Evolutionary conservation across 352 stramenopile genomes (phyloP).

Genomic region (Phytophthora crassamura): DNA sequence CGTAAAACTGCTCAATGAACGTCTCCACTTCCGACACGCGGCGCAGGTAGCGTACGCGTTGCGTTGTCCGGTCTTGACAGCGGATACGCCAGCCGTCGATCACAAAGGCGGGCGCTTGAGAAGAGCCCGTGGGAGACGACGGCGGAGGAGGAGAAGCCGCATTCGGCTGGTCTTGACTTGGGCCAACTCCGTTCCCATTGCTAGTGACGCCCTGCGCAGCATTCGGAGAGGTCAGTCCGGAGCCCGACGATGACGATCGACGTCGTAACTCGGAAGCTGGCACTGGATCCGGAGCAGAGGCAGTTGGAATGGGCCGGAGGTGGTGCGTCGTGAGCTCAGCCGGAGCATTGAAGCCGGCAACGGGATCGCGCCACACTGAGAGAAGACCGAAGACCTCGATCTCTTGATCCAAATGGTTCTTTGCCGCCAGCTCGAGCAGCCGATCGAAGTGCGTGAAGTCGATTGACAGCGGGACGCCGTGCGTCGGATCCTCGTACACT

Average conservation of each 20-base stretch:
- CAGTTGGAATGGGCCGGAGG: conserved; percentile 31
- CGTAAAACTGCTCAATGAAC: conserved; percentile 73
- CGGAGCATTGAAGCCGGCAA: conserved; percentile 64
- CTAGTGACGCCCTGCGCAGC: conserved; percentile 10
- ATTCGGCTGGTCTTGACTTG: conserved; percentile 24
- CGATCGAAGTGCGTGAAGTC: conserved; percentile 79
- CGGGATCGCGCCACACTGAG: conserved; percentile 68
- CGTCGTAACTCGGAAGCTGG: conserved; percentile 23
- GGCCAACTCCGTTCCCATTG: conserved; percentile 7
- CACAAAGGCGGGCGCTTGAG: conserved; percentile 38
- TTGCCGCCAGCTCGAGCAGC: conserved; percentile 56
- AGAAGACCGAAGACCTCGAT: conserved; percentile 82
- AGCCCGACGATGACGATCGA: conserved; percentile 29
- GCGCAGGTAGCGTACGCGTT: conserved; percentile 66
- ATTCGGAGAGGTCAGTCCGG: conserved; percentile 23
- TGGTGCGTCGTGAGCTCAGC: conserved; percentile 47
- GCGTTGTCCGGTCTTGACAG: conserved; percentile 60
- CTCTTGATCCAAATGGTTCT: conserved; percentile 63
- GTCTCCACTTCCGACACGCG: conserved; percentile 61
- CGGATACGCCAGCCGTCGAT: conserved; percentile 79
- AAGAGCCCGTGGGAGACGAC: conserved; percentile 16
- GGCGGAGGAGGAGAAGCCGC: conserved; percentile 10
- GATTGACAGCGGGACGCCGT: conserved; percentile 49
- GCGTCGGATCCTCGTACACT: conserved; percentile 58
- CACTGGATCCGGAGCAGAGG: conserved; percentile 28